Percentiles rank a stretch among this genome's conserved stretches.
Evolutionary conservation across 331 rosid genomes (phyloP).

Genomic region (Prunus yedoensis): DNA sequence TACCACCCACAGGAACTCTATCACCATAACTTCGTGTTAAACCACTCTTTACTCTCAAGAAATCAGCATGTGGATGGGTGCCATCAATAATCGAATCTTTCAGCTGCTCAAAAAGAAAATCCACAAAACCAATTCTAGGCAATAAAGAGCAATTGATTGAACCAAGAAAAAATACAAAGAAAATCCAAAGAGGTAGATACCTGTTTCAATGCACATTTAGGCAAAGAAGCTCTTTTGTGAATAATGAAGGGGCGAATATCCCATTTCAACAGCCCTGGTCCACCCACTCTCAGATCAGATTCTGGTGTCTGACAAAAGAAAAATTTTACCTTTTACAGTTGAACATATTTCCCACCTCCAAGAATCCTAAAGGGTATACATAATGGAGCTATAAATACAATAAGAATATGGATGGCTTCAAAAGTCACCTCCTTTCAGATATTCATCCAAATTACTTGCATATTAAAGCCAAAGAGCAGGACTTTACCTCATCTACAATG

Average conservation of each 20-base stretch:
- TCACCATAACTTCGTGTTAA: slow-evolving; percentile 30
- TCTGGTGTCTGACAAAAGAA: slow-evolving; percentile 38
- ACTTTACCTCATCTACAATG: slow-evolving; percentile 45
- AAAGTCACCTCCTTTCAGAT: slow-evolving; percentile 3
- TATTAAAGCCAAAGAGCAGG: slow-evolving; percentile 1
- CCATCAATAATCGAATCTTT: slow-evolving; percentile 62
- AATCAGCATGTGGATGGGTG: slow-evolving; percentile 49
- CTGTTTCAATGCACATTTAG: slow-evolving; percentile 57
- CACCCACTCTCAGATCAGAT: slow-evolving; percentile 35
- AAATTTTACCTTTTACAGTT: slow-evolving; percentile 11
- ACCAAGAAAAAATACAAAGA: slow-evolving; percentile 12
- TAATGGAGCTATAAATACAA: not conserved
- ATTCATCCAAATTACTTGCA: slow-evolving; percentile 3
- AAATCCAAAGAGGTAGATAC: slow-evolving; percentile 26
- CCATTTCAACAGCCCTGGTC: slow-evolving; percentile 42
- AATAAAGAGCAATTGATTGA: slow-evolving; percentile 15
- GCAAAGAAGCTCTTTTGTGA: slow-evolving; percentile 51
- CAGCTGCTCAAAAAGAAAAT: slow-evolving; percentile 47
- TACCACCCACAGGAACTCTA: slow-evolving; percentile 19
- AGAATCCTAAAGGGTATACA: slow-evolving; percentile 12
- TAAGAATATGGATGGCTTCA: not conserved
- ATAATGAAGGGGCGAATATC: slow-evolving; percentile 44
- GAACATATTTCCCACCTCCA: slow-evolving; percentile 16
- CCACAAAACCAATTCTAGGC: slow-evolving; percentile 20
- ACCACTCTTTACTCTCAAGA: slow-evolving; percentile 52